Conservation (phyloP, 352 stramenopile species). For the Globisporangium emineosum region DNA sequence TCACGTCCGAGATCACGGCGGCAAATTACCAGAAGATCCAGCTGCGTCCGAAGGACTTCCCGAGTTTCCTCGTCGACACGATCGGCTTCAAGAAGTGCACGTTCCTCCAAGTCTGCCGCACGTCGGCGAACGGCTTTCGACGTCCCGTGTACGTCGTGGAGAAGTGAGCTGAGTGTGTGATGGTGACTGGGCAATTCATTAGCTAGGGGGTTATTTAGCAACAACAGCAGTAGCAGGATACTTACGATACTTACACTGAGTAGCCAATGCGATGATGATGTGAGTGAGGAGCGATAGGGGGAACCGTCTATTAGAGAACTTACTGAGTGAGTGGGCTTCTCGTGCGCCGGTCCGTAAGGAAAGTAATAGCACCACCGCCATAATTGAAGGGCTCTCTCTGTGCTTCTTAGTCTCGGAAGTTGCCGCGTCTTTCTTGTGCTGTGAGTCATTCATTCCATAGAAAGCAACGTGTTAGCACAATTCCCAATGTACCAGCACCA, state of each 20-base stretch:
- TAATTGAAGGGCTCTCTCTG: background rate
- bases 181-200: background rate
- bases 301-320: background rate
- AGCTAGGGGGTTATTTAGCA: background rate
- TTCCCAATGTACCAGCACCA: background rate
- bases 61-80: conserved; percentile 43
- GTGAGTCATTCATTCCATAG: background rate
- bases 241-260: background rate
- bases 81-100: conserved; percentile 67
- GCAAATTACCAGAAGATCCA: conserved; percentile 71
- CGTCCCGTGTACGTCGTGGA: conserved; percentile 76
- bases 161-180: too few relatives aligned
- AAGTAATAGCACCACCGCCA: background rate
- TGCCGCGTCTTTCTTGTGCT: conserved; percentile 57
- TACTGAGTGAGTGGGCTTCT: background rate
- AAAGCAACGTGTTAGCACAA: background rate
- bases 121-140: conserved; percentile 69
- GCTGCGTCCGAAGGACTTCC: conserved; percentile 76
- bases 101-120: conserved; percentile 76
- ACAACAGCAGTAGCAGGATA: background rate
- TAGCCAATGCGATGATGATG: background rate
- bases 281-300: background rate
- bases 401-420: conserved; percentile 26
- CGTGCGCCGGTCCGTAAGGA: background rate
- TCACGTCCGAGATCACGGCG: conserved; percentile 70